These are phyloP conservation scores for Pythium diclinum DNA, from an alignment of 352 stramenopile species.

Conservation along the genomic window DNA sequence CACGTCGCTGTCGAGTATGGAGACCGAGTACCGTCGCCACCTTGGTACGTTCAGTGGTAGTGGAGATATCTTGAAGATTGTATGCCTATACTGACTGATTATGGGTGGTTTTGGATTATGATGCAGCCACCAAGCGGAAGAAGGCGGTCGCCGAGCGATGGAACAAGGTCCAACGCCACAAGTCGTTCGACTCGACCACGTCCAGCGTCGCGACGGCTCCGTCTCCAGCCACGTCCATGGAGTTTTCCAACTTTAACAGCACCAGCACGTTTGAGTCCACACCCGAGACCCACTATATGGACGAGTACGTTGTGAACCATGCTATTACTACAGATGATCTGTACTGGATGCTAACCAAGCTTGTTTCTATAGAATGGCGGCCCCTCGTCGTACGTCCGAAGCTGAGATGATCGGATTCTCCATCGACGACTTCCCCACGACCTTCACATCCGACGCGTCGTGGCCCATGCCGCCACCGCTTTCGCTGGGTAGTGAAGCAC, in stretches of 20 bases:
- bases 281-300: constrained; percentile 41
- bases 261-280: constrained; percentile 36
- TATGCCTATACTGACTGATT: background rate
- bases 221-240: constrained; percentile 41
- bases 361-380: background rate
- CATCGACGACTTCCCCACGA: constrained; percentile 60
- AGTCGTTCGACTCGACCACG: constrained; percentile 65
- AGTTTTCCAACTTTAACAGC: constrained; percentile 28
- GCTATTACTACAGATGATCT: background rate
- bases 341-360: background rate
- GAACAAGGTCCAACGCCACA: constrained; percentile 63
- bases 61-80: background rate
- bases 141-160: constrained; percentile 53
- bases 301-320: constrained; percentile 33
- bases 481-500: constrained; percentile 17
- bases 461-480: constrained; percentile 34
- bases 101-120: background rate
- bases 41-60: constrained; percentile 31
- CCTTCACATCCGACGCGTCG: constrained; percentile 41
- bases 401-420: constrained; percentile 67
- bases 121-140: constrained; percentile 56
- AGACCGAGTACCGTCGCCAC: constrained; percentile 54
- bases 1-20: constrained; percentile 71
- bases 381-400: constrained; percentile 33
- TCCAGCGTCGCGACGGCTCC: constrained; percentile 26